phyloP scores from a whole-genome alignment of 345 rosid genomes.

The Sapria himalayana region DNA sequence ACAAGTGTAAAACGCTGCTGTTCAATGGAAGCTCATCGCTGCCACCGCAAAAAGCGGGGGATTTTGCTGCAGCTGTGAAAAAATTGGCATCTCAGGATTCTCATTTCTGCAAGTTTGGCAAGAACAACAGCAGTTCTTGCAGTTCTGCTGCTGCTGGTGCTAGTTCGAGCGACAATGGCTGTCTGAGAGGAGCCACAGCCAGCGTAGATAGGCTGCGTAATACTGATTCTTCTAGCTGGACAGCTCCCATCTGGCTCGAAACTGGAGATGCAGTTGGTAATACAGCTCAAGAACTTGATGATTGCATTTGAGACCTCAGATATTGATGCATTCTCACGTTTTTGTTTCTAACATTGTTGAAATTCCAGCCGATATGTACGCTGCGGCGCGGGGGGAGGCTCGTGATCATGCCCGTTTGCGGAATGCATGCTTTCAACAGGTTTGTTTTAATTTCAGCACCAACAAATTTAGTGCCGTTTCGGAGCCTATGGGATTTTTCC shows the following conservation, averaged over 20 bases:
- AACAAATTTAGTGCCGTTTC: too few species aligned
- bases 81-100: slow-evolving; percentile 73
- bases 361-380: slow-evolving; percentile 62
- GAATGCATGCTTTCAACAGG: slow-evolving; percentile 86
- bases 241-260: slow-evolving; percentile 89
- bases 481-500: too few species aligned
- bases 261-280: slow-evolving; percentile 99
- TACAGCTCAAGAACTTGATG: slow-evolving; percentile 19
- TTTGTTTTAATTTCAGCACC: slow-evolving; percentile 18
- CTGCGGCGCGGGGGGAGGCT: slow-evolving; percentile 84
- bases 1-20: slow-evolving; percentile 49
- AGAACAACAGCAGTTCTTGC: slow-evolving; percentile 77
- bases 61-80: slow-evolving; percentile 89
- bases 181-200: slow-evolving; percentile 42
- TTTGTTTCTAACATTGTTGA: slow-evolving; percentile 29
- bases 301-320: too few species aligned
- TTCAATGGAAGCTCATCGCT: slow-evolving; percentile 42
- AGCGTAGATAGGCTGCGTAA: slow-evolving; percentile 51
- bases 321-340: slow-evolving; percentile 13
- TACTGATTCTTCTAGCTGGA: slow-evolving; percentile 41
- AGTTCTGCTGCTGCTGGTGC: slow-evolving; percentile 38
- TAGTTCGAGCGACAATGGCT: slow-evolving; percentile 34
- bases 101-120: slow-evolving; percentile 67
- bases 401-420: slow-evolving; percentile 80
- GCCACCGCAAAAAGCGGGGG: slow-evolving; percentile 37